Evolutionary conservation across 2,329 filamentous ascomycete genomes (phyloP).

Genomic region (Cordyceps farinosa): DNA sequence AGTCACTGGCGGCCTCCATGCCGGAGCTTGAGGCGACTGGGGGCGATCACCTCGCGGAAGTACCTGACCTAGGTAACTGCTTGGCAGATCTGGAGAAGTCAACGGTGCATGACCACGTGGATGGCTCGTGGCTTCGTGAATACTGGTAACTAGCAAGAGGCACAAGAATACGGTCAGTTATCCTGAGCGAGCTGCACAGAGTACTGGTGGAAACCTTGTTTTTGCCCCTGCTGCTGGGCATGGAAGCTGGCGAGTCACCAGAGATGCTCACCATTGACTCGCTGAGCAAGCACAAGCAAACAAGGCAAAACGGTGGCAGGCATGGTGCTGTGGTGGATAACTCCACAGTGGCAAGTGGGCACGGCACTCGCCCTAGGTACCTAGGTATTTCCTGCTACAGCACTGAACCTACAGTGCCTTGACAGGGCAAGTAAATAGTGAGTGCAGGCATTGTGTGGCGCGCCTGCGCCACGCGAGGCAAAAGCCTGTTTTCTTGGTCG

Average conservation of each 20-base stretch:
- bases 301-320: too few relatives aligned
- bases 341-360: background rate
- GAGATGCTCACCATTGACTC: too few relatives aligned
- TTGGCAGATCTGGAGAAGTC: background rate
- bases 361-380: background rate
- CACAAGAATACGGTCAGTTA: background rate
- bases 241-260: background rate
- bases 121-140: too few relatives aligned
- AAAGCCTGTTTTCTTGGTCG: background rate
- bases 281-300: background rate
- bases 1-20: background rate
- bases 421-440: too few relatives aligned
- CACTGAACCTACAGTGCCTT: too few relatives aligned
- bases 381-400: too few relatives aligned
- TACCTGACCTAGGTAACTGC: too few relatives aligned
- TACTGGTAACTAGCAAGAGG: background rate
- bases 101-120: background rate
- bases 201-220: background rate
- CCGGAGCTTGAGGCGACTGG: background rate
- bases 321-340: background rate
- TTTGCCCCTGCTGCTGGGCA: conserved; percentile 8
- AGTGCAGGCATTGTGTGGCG: background rate
- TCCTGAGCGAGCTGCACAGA: background rate
- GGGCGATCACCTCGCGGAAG: background rate
- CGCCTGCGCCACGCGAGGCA: background rate